A percentile compares a stretch with the other conserved stretches of the same genome.
Evolutionary conservation across 1,284 basidiomycete genomes (phyloP).

Genomic region (Apiotrichum laibachii): DNA sequence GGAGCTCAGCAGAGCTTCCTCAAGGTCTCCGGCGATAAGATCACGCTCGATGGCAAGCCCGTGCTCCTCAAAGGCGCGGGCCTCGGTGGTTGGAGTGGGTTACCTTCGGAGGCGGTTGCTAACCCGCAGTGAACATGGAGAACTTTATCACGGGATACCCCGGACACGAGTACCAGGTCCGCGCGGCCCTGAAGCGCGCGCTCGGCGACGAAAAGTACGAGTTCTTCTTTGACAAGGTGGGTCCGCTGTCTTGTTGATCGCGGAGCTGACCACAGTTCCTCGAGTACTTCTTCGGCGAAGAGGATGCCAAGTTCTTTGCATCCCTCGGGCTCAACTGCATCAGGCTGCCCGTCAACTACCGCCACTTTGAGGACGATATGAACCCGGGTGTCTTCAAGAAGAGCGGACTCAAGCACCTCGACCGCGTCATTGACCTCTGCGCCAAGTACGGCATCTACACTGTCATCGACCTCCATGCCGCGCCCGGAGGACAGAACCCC

Average conservation of each 20-base stretch:
- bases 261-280: slow-evolving; percentile 56
- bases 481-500: slow-evolving; percentile 48
- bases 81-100: slow-evolving; percentile 48
- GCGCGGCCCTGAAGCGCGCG: slow-evolving; percentile 63
- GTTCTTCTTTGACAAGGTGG: slow-evolving; percentile 72
- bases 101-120: not conserved
- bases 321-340: slow-evolving; percentile 66
- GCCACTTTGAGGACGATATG: slow-evolving; percentile 39
- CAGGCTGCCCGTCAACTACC: slow-evolving; percentile 47
- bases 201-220: slow-evolving; percentile 66
- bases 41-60: slow-evolving; percentile 29
- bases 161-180: slow-evolving; percentile 57
- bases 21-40: slow-evolving; percentile 16
- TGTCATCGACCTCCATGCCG: slow-evolving; percentile 49
- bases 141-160: slow-evolving; percentile 49
- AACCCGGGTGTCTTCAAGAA: slow-evolving; percentile 38
- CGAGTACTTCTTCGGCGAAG: slow-evolving; percentile 64
- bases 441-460: slow-evolving; percentile 49
- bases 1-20: not conserved
- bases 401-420: slow-evolving; percentile 38
- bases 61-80: slow-evolving; percentile 44
- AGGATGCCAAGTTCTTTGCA: slow-evolving; percentile 65
- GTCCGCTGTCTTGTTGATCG: not conserved
- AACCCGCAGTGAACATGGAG: slow-evolving; percentile 45
- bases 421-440: slow-evolving; percentile 41